Evolutionary conservation across 306 rosid genomes (phyloP).

Genomic region (Nissolia schottii): DNA sequence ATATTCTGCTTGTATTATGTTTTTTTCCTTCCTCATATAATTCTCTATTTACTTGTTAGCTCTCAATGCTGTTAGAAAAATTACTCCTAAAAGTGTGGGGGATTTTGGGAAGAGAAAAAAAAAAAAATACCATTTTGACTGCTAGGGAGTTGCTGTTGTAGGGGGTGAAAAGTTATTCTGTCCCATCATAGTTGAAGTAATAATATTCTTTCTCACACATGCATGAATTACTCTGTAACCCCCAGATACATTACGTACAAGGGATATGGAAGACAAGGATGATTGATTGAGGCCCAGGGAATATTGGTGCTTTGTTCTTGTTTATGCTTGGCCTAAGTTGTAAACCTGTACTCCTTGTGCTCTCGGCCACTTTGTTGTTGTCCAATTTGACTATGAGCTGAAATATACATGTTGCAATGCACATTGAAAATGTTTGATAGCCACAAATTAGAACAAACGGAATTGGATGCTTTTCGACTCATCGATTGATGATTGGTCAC

Average conservation of each 20-base stretch:
- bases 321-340: neutral
- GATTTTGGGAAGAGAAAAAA: constrained; percentile 1
- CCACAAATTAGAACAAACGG: neutral
- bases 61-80: neutral
- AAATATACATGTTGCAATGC: neutral
- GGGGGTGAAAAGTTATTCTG: constrained; percentile 8
- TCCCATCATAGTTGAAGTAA: neutral
- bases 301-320: neutral
- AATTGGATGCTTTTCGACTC: neutral
- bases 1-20: neutral
- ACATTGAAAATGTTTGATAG: neutral
- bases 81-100: neutral
- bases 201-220: neutral
- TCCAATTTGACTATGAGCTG: neutral
- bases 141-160: neutral
- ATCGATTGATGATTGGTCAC: neutral
- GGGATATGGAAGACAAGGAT: neutral
- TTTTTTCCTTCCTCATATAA: neutral
- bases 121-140: neutral
- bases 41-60: neutral
- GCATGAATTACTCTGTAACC: neutral
- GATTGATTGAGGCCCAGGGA: neutral
- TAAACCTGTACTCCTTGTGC: neutral
- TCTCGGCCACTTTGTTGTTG: constrained; percentile 1
- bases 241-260: neutral